Percentiles rank a stretch among this genome's conserved stretches.
Conservation (phyloP, 2,329 filamentous ascomycete species). For the Trichoderma afroharzianum region DNA sequence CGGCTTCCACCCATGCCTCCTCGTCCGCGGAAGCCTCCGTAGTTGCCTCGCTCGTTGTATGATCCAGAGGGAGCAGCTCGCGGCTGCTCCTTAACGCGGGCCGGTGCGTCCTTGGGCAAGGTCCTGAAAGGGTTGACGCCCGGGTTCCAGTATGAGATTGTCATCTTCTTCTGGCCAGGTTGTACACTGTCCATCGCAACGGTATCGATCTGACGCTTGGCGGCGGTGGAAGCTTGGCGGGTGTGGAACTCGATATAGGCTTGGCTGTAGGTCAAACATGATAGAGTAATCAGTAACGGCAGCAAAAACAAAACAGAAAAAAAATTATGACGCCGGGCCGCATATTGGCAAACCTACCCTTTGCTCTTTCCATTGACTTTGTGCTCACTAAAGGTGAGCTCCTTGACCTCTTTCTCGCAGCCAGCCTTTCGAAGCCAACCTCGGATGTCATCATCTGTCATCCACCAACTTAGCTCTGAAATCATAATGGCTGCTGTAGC, state of each 20-base stretch:
- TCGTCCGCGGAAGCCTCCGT: slow-evolving; percentile 51
- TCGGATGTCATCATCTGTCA: slow-evolving; percentile 89
- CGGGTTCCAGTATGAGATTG: slow-evolving; percentile 71
- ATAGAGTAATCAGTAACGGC: slow-evolving; percentile 16
- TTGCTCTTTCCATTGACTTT: slow-evolving; percentile 99
- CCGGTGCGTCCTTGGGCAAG: slow-evolving; percentile 79
- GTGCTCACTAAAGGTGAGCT: slow-evolving; percentile 95
- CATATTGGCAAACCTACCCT: slow-evolving; percentile 57
- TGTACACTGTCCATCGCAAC: slow-evolving; percentile 50
- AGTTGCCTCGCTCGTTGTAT: slow-evolving; percentile 49
- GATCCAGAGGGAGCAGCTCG: slow-evolving; percentile 49
- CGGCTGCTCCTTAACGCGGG: slow-evolving; percentile 56
- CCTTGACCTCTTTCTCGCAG: slow-evolving; percentile 80
- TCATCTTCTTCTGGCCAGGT: slow-evolving; percentile 64
- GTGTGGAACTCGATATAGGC: slow-evolving; percentile 83
- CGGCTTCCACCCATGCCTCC: slow-evolving; percentile 44
- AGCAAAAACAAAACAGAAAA: not conserved
- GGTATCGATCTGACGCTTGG: slow-evolving; percentile 76
- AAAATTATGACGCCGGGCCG: not conserved
- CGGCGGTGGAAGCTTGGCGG: slow-evolving; percentile 78
- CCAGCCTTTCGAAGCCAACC: slow-evolving; percentile 78
- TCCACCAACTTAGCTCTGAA: slow-evolving; percentile 95
- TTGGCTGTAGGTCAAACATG: slow-evolving; percentile 44
- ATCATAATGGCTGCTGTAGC: slow-evolving; percentile 73
- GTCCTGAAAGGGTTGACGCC: slow-evolving; percentile 85